Evolutionary conservation across 768 basidiomycete species (phyloP).

Genomic region (Tricholoma saponaceum): DNA sequence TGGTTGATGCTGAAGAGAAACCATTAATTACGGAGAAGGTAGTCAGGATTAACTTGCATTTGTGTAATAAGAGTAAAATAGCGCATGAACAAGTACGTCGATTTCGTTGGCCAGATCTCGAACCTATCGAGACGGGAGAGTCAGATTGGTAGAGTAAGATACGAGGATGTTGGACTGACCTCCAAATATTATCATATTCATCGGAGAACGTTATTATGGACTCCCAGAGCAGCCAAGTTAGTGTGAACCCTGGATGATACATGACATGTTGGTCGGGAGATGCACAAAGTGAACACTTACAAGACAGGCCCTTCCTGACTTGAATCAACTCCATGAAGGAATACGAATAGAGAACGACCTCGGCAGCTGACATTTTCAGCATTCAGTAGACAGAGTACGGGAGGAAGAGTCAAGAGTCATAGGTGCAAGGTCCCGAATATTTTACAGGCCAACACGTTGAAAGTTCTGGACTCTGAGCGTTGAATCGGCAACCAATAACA

Average conservation of each 20-base stretch:
- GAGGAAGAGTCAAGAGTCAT: not conserved
- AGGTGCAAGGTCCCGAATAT: not conserved
- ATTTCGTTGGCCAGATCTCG: not conserved
- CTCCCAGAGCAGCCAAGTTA: conserved; percentile 7
- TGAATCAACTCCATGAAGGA: not conserved
- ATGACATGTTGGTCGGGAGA: not conserved
- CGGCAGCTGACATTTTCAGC: not conserved
- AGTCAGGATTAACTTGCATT: conserved; percentile 4
- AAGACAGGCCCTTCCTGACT: not conserved
- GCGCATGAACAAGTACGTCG: conserved; percentile 10
- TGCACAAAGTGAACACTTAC: not conserved
- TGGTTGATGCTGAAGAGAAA: conserved; percentile 3
- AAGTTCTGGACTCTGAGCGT: too few species aligned
- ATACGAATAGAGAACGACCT: too few species aligned
- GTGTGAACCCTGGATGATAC: conserved; percentile 1
- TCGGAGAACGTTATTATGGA: conserved; percentile 2
- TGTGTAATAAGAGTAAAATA: conserved; percentile 15
- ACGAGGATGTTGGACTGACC: conserved; percentile 4
- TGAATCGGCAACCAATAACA: not conserved
- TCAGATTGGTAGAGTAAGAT: not conserved
- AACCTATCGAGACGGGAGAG: not conserved
- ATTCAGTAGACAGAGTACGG: not conserved
- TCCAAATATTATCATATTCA: conserved; percentile 9
- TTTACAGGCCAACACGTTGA: too few species aligned
- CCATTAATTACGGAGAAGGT: not conserved